Evolutionary conservation across 805 yeast species (phyloP).

Genomic region (Kurtzmaniella cleridarum): DNA sequence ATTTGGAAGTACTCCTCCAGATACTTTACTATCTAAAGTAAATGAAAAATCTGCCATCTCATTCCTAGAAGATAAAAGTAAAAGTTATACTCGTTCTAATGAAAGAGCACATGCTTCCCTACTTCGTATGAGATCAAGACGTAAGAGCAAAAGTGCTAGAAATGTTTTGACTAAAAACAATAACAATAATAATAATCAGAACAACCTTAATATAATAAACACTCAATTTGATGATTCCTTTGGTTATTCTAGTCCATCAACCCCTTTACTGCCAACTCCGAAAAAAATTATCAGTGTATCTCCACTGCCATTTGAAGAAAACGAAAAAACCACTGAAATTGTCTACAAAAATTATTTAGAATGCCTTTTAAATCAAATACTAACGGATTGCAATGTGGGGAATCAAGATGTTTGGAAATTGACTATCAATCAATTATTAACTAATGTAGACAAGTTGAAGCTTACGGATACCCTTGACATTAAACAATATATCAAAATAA

Average conservation of each 20-base stretch:
- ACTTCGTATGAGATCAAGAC: constrained; percentile 52
- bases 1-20: constrained; percentile 6
- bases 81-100: constrained; percentile 35
- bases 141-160: constrained; percentile 43
- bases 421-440: constrained; percentile 46
- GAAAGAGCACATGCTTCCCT: constrained; percentile 66
- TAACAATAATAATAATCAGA: not conserved
- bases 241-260: constrained; percentile 10
- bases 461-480: constrained; percentile 77
- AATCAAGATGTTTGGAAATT: constrained; percentile 54
- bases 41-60: constrained; percentile 4
- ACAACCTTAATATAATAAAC: constrained; percentile 14
- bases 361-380: constrained; percentile 51
- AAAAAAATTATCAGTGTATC: constrained; percentile 5
- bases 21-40: constrained; percentile 8
- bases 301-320: constrained; percentile 17
- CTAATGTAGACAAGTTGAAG: constrained; percentile 53
- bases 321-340: constrained; percentile 14
- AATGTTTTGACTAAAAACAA: constrained; percentile 19
- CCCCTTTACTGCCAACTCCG: constrained; percentile 9
- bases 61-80: constrained; percentile 23
- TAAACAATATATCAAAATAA: constrained; percentile 83
- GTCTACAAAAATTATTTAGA: constrained; percentile 40
- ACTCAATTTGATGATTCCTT: constrained; percentile 9
- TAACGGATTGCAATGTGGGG: constrained; percentile 54